Base-by-base conservation (phyloP, 805 yeast species). In the Clavispora vitiphila region DNA sequence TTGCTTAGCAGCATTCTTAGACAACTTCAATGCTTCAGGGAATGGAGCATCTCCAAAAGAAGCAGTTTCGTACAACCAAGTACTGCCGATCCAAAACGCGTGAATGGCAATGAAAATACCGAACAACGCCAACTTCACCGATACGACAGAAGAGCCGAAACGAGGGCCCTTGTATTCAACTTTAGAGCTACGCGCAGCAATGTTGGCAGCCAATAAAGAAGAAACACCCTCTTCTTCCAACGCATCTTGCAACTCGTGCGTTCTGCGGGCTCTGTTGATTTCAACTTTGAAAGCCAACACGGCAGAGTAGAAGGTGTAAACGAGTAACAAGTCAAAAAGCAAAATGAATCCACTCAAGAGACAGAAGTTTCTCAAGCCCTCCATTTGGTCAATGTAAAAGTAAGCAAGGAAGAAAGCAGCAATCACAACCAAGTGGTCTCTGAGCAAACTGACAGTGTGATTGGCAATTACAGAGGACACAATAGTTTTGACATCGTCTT, bases 161-260 rank as follows among this genome's bases (percentile, higher is more conserved):
- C 58, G 53, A 6, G 59, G 49, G 12, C 52, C 53, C 31, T 53
- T 50, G 29, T 43, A 34, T 23, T 48, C 45, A 18, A 71, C 63
- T 43, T 58, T 69, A 32, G 56, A 57, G 25, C 67, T 55, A 35
- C 58, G 64, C 14, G 81, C 80, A 26, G 89, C 90, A 29, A 80
- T 74, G 49, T 78, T 80, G 9, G 62, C 61, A 8, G 96, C 96
- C 25, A 85, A 84, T 36, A 69, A 61, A 30, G 80, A 78, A 34
- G 85, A 75, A 25, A 91, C 77, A 20, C 99, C 98, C 57, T 91
- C 99, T 60, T 91, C 99, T 67, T 90, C 93, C 49, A 91, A 71
- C 22, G 86, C 88, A 48, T 78, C 80, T 58, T 83, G 81, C 58
- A 89, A 76, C 41, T 80, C 78, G 44, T 86, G 80, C 36, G 88